phyloP scores from a whole-genome alignment of 208 protist genomes.

The Wallacemonas sp. region DNA sequence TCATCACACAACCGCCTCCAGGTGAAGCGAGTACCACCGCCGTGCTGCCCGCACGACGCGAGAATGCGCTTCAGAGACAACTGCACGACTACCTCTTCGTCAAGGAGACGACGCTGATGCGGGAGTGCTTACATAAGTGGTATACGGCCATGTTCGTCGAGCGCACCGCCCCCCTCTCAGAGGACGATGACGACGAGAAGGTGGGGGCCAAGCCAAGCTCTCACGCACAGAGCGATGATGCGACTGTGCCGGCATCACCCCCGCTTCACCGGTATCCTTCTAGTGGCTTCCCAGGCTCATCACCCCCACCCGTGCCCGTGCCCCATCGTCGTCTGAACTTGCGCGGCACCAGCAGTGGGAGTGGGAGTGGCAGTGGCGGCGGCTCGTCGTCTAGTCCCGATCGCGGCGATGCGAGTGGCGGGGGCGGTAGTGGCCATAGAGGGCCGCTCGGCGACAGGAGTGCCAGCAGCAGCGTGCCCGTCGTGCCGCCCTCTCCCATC shows the following conservation, averaged over 20 bases:
- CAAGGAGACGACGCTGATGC: constrained; percentile 30
- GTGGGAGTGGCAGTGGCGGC: constrained; percentile 1
- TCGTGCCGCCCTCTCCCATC: constrained; percentile 1
- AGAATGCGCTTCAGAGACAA: constrained; percentile 27
- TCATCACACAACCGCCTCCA: background rate
- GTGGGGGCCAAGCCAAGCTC: background rate
- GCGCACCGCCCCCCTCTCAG: background rate
- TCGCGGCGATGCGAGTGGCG: too few relatives aligned
- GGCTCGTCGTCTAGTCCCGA: constrained; percentile 6
- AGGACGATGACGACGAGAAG: background rate
- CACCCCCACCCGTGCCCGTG: background rate
- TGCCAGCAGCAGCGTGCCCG: background rate
- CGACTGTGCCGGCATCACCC: constrained; percentile 5
- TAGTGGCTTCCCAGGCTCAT: background rate
- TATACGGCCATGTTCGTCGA: constrained; percentile 57
- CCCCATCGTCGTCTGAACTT: background rate
- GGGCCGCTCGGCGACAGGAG: background rate
- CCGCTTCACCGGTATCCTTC: constrained; percentile 2
- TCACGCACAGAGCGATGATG: too few relatives aligned
- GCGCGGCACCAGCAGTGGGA: constrained; percentile 2
- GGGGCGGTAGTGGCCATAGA: too few relatives aligned
- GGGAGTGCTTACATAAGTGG: constrained; percentile 51
- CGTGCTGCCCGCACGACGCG: constrained; percentile 18
- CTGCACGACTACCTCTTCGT: constrained; percentile 19
- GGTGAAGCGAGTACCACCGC: constrained; percentile 16